phyloP scores from a whole-genome alignment of 345 rosid species.

The Syzygium oleosum region DNA sequence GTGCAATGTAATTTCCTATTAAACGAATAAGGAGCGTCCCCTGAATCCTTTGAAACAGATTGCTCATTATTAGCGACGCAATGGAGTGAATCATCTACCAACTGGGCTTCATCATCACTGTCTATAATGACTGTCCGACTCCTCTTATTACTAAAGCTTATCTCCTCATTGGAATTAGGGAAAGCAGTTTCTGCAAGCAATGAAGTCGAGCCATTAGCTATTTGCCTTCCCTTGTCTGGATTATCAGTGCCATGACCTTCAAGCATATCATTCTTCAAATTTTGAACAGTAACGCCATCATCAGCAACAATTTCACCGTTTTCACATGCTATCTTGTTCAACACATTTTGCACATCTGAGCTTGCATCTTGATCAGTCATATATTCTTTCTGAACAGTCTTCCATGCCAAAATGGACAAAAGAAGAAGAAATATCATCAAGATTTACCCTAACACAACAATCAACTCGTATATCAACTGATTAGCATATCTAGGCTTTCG shows the following conservation, averaged over 20 bases:
- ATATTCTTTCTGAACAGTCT: not conserved
- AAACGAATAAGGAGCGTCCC: slow-evolving; percentile 10
- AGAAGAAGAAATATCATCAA: not conserved
- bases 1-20: slow-evolving; percentile 56
- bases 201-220: not conserved
- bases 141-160: slow-evolving; percentile 28
- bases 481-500: not conserved
- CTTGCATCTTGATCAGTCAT: slow-evolving; percentile 3
- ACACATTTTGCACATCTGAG: not conserved
- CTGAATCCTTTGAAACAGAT: slow-evolving; percentile 12
- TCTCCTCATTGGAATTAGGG: slow-evolving; percentile 22
- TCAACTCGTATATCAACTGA: not conserved
- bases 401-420: not conserved
- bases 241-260: slow-evolving; percentile 14
- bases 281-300: not conserved
- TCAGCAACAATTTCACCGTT: not conserved
- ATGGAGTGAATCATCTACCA: slow-evolving; percentile 12
- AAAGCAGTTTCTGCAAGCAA: slow-evolving; percentile 16
- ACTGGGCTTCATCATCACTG: slow-evolving; percentile 34
- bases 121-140: slow-evolving; percentile 24
- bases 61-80: slow-evolving; percentile 17
- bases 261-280: slow-evolving; percentile 8
- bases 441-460: slow-evolving; percentile 14
- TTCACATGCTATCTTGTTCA: not conserved
- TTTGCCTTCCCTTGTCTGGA: not conserved